Percentiles rank a stretch among this genome's conserved stretches.
Conservation (phyloP, 129 eudicot genomes). For the Solidago caesia region DNA sequence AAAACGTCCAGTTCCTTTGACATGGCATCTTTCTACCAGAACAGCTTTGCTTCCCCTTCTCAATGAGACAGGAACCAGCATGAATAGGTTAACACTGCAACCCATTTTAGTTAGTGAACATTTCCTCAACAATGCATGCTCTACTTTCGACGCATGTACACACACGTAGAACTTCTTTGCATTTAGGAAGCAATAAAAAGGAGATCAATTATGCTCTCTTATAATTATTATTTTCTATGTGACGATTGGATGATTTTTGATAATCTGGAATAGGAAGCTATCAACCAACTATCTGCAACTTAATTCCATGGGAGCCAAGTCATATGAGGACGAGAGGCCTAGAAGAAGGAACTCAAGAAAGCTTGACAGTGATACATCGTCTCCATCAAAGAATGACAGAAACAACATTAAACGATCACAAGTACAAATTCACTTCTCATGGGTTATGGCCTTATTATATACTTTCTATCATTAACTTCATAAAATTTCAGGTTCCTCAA, state of each 20-base stretch:
- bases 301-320: conserved; percentile 47
- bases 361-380: conserved; percentile 43
- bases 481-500: conserved; percentile 75
- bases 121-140: neutral
- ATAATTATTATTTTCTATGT: neutral
- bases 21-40: conserved; percentile 94
- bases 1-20: conserved; percentile 93
- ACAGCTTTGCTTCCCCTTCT: conserved; percentile 81
- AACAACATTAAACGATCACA: conserved; percentile 69
- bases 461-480: conserved; percentile 6
- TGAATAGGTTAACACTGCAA: conserved; percentile 67
- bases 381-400: conserved; percentile 72
- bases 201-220: neutral
- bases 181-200: neutral
- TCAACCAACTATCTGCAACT: conserved; percentile 67
- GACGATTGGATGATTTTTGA: neutral
- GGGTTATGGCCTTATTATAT: neutral
- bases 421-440: conserved; percentile 39
- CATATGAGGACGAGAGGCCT: conserved; percentile 60
- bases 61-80: conserved; percentile 83
- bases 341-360: conserved; percentile 75
- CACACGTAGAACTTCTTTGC: neutral
- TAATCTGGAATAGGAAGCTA: conserved; percentile 56
- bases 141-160: neutral
- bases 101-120: conserved; percentile 4